These are phyloP conservation scores for Zygotorulaspora florentina DNA, from an alignment of 805 yeast genomes.

Conservation along the genomic window DNA sequence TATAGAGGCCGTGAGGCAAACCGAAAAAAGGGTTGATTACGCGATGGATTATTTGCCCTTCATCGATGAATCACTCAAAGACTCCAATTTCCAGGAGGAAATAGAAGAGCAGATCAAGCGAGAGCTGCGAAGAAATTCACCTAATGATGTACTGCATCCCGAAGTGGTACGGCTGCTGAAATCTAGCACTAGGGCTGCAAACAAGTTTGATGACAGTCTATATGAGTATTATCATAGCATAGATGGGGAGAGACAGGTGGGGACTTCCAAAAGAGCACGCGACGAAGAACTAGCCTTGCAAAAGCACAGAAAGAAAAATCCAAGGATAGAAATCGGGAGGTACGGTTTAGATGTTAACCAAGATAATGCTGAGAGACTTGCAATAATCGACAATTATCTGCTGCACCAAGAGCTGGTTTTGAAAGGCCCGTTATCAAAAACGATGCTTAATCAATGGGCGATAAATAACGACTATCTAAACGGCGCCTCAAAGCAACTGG, in stretches of 20 bases:
- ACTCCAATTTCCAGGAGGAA: background rate
- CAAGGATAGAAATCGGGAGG: slow-evolving; percentile 33
- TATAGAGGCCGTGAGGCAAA: too few relatives aligned
- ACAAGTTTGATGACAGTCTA: background rate
- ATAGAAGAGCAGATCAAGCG: slow-evolving; percentile 16
- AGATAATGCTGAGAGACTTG: slow-evolving; percentile 20
- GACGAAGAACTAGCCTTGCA: slow-evolving; percentile 11
- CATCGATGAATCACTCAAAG: slow-evolving; percentile 4
- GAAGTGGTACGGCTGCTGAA: slow-evolving; percentile 9
- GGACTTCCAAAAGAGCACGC: slow-evolving; percentile 5
- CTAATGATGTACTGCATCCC: slow-evolving; percentile 14
- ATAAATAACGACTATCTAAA: slow-evolving; percentile 35
- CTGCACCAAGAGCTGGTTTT: slow-evolving; percentile 38
- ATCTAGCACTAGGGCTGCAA: background rate
- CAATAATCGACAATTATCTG: slow-evolving; percentile 28
- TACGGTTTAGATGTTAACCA: slow-evolving; percentile 23
- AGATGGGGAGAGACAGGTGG: background rate
- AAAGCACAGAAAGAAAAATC: slow-evolving; percentile 9
- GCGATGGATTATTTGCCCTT: slow-evolving; percentile 21
- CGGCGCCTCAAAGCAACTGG: slow-evolving; percentile 29
- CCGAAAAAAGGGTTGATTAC: background rate
- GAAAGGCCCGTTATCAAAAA: slow-evolving; percentile 33
- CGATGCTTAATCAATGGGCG: slow-evolving; percentile 38
- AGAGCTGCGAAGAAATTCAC: slow-evolving; percentile 29
- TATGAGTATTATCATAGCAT: background rate